phyloP scores from a whole-genome alignment of 139 green algal species.

The Chlamydomonas sphaeroides region DNA sequence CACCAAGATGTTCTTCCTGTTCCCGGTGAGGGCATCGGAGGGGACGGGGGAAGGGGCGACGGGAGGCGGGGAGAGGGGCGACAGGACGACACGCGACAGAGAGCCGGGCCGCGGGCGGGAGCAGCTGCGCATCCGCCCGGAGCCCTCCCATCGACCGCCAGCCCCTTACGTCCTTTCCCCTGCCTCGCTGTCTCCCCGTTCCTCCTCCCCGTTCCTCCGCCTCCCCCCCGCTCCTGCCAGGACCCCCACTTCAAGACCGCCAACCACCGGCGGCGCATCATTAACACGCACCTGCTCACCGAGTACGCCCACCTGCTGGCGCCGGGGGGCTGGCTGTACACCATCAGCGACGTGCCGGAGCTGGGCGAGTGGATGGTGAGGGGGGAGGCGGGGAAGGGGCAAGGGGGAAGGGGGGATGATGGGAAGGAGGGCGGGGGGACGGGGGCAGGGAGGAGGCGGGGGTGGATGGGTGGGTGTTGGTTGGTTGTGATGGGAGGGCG shows the following conservation, averaged over 20 bases:
- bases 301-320: constrained; percentile 96
- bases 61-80: too few relatives aligned
- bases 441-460: too few relatives aligned
- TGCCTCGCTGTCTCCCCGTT: background rate
- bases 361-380: constrained; percentile 86
- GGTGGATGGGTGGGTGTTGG: background rate
- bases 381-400: background rate
- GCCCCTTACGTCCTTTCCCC: too few relatives aligned
- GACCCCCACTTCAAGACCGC: constrained; percentile 90
- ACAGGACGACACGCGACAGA: too few relatives aligned
- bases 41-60: too few relatives aligned
- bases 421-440: too few relatives aligned
- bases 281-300: constrained; percentile 78
- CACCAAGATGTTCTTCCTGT: constrained; percentile 99
- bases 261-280: constrained; percentile 91
- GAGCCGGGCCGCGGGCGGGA: too few relatives aligned
- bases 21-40: constrained; percentile 87
- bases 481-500: background rate
- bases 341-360: constrained; percentile 92
- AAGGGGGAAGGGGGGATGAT: background rate
- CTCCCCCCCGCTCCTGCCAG: constrained; percentile 41
- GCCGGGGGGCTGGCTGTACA: constrained; percentile 88
- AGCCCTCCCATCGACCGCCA: too few relatives aligned
- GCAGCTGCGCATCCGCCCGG: too few relatives aligned
- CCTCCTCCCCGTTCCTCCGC: too few relatives aligned